These are phyloP conservation scores for Yarrowia osloensis DNA, from an alignment of 805 yeast species.

Conservation along the genomic window DNA sequence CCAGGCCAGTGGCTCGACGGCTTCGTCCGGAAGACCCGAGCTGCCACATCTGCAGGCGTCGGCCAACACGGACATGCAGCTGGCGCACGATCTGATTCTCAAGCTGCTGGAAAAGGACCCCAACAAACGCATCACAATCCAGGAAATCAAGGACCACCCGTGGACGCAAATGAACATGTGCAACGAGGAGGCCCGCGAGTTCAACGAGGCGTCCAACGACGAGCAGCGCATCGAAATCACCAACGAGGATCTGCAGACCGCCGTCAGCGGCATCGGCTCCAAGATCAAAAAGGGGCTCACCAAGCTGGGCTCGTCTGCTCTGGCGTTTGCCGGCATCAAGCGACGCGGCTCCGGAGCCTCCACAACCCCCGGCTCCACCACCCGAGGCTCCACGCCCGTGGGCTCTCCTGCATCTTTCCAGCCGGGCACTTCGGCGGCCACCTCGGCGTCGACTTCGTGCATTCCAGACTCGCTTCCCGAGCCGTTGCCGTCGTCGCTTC, in stretches of 20 bases:
- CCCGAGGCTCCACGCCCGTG: conserved; percentile 28
- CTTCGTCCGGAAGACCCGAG: too few species aligned
- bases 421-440: background rate
- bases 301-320: conserved; percentile 41
- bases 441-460: conserved; percentile 1
- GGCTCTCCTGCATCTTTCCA: conserved; percentile 10
- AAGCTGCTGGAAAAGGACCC: conserved; percentile 73
- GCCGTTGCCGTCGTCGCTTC: background rate
- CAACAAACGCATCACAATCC: conserved; percentile 62
- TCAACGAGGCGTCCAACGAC: conserved; percentile 43
- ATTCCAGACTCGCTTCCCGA: background rate
- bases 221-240: conserved; percentile 57
- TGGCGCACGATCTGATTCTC: conserved; percentile 56
- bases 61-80: conserved; percentile 36
- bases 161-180: conserved; percentile 46
- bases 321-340: conserved; percentile 40
- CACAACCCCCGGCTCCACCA: background rate
- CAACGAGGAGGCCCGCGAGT: conserved; percentile 44
- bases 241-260: conserved; percentile 69
- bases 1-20: too few species aligned
- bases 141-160: conserved; percentile 74
- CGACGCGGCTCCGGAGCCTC: conserved; percentile 31
- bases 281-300: conserved; percentile 56
- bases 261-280: conserved; percentile 79
- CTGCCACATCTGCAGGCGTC: background rate